phyloP scores from a whole-genome alignment of 208 protist genomes.

The Vickermania spadyakhi region DNA sequence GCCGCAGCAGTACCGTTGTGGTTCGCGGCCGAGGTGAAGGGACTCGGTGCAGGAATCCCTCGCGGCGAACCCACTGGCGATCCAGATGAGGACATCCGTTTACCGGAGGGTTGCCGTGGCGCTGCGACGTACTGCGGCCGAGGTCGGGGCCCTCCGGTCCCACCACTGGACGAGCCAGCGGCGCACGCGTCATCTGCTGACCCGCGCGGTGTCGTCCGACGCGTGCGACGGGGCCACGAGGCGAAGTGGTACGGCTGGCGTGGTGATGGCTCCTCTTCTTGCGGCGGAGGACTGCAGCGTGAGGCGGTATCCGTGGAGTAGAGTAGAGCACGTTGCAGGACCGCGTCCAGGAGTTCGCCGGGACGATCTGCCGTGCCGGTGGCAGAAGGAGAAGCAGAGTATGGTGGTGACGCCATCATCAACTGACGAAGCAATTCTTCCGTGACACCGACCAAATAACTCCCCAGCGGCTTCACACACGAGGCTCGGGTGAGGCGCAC shows the following conservation, averaged over 20 bases:
- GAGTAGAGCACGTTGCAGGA: neutral
- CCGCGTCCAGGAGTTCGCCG: neutral
- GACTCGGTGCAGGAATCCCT: too few relatives aligned
- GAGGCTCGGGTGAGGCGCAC: conserved; percentile 11
- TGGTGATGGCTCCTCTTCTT: neutral
- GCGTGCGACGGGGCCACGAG: neutral
- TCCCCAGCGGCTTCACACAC: conserved; percentile 13
- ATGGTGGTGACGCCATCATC: neutral
- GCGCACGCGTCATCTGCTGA: neutral
- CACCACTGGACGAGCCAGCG: neutral
- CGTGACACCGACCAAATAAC: neutral
- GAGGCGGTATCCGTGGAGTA: too few relatives aligned
- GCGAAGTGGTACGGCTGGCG: neutral
- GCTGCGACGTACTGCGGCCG: neutral
- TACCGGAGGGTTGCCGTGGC: too few relatives aligned
- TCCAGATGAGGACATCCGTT: too few relatives aligned
- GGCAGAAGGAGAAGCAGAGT: too few relatives aligned
- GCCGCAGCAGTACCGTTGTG: too few relatives aligned
- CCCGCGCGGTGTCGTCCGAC: neutral
- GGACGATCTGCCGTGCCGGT: neutral
- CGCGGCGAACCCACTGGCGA: too few relatives aligned
- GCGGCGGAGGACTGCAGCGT: neutral
- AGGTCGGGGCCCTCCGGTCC: neutral
- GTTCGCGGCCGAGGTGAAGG: too few relatives aligned
- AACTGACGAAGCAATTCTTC: neutral